Evolutionary conservation across 768 basidiomycete genomes (phyloP), one percentile per base, ranked within the genome.

Genomic region (Lentinula lateritia): DNA sequence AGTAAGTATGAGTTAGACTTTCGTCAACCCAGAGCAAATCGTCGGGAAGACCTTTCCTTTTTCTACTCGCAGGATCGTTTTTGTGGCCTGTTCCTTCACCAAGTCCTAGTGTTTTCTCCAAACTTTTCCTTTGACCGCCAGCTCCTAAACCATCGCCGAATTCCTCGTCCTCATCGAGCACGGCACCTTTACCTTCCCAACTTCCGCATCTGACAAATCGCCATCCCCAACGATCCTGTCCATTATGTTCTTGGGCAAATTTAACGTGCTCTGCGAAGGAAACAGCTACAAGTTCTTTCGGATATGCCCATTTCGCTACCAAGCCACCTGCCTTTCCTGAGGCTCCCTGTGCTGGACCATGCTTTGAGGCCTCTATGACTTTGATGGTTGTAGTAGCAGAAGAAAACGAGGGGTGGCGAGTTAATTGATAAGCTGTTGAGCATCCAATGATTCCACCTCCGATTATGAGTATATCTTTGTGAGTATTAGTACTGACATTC

Each of bases 371-470:
- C 66, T 95, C 86, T 58, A 96, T 71, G 7, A 93, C 75, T 15
- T 85, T 89, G 46, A 90, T 74, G 32, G 71, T 77, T 10, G 77
- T 75, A 4, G 69, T 71, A 9, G 73, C 62, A 3, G 75, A 62
- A 15, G 75, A 67, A 66, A 79, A 84, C 8, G 71, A 73, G 3
- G 83, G 81, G 63, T 88, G 85, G 23, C 78, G 78, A 13, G 88
- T 75, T 56, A 93, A 78, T 71, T 90, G 93, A 75, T 91, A 94
- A 13, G 92, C 92, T 0, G 87, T 90, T 1, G 88, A 88, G 61
- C 88, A 86, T 8, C 93, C 93, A 43, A 94, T 89, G 65, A 95
- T 93, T 0, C 93, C 93, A 20, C 87, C 93, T 32, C 93, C 93
- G 63, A 95, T 79, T 62, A 95, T 83, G 35, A 91, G 81, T 58